Conservation (phyloP, 352 stramenopile species). For the Globisporangium alternatum region DNA sequence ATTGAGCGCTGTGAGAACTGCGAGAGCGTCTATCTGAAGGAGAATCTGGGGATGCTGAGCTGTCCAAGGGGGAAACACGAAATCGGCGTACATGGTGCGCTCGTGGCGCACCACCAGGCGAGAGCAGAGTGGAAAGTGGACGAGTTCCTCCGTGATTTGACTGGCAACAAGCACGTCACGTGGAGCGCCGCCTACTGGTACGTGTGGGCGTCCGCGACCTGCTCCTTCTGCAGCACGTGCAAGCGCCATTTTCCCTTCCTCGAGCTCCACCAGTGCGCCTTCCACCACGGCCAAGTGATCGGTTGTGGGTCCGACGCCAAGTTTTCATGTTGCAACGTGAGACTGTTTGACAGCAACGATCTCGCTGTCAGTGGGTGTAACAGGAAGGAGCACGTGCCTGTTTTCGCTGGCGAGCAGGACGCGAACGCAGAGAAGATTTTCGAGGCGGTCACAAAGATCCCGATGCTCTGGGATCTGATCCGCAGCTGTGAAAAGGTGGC, state of each 20-base stretch:
- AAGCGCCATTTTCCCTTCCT: slow-evolving; percentile 36
- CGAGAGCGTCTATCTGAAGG: slow-evolving; percentile 37
- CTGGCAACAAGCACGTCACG: slow-evolving; percentile 34
- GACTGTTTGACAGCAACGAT: slow-evolving; percentile 49
- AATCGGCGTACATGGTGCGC: slow-evolving; percentile 46
- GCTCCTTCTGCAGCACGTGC: slow-evolving; percentile 54
- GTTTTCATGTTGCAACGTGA: slow-evolving; percentile 48
- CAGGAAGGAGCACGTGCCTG: slow-evolving; percentile 31
- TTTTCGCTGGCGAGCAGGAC: slow-evolving; percentile 11
- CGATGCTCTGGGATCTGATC: slow-evolving; percentile 43
- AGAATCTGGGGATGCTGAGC: slow-evolving; percentile 20
- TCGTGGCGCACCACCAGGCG: slow-evolving; percentile 41
- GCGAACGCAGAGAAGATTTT: slow-evolving; percentile 12
- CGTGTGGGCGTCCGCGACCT: slow-evolving; percentile 65
- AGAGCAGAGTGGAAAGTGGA: slow-evolving; percentile 45
- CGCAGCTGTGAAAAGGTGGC: slow-evolving; percentile 9
- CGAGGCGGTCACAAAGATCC: slow-evolving; percentile 23
- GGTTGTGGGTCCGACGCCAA: slow-evolving; percentile 36
- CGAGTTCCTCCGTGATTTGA: slow-evolving; percentile 37
- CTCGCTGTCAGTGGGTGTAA: slow-evolving; percentile 42
- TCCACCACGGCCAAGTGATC: slow-evolving; percentile 41
- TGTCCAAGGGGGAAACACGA: slow-evolving; percentile 38
- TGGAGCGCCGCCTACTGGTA: slow-evolving; percentile 83
- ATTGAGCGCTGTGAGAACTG: slow-evolving; percentile 49
- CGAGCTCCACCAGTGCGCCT: slow-evolving; percentile 40